Evolutionary conservation across 257 asterid species (phyloP).

Genomic region (Nicotiana knightiana): DNA sequence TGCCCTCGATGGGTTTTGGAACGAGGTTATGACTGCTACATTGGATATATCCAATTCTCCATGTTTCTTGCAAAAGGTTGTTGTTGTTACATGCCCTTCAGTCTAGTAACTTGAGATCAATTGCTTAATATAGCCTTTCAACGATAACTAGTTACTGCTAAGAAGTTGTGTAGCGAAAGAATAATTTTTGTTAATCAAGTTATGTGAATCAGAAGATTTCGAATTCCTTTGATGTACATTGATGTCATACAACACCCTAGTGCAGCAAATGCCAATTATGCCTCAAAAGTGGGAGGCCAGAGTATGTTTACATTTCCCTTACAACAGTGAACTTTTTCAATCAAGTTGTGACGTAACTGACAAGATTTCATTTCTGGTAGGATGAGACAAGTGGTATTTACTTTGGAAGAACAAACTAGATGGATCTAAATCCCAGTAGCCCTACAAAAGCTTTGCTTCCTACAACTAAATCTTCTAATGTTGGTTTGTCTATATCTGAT

Average conservation of each 20-base stretch:
- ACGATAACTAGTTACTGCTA: not conserved
- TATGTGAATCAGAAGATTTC: not conserved
- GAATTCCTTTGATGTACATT: not conserved
- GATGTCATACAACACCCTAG: not conserved
- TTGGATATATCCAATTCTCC: too few species aligned
- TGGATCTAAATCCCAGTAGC: not conserved
- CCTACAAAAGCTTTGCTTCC: not conserved
- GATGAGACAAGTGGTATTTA: too few species aligned
- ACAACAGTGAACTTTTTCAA: too few species aligned
- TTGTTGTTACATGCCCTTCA: too few species aligned
- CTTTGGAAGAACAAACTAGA: too few species aligned
- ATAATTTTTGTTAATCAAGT: not conserved
- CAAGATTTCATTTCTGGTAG: too few species aligned
- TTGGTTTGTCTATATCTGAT: not conserved
- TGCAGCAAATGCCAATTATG: not conserved
- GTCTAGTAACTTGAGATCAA: too few species aligned
- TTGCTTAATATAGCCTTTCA: too few species aligned
- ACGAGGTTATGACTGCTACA: too few species aligned
- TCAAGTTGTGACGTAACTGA: too few species aligned
- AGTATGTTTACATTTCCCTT: not conserved
- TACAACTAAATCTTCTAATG: not conserved
- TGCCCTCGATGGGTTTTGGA: too few species aligned
- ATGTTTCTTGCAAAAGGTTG: too few species aligned
- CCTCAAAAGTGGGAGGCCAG: not conserved
- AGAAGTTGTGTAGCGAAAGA: not conserved